phyloP scores from a whole-genome alignment of 2,329 filamentous ascomycete genomes.

The Plectosphaerella sp. region DNA sequence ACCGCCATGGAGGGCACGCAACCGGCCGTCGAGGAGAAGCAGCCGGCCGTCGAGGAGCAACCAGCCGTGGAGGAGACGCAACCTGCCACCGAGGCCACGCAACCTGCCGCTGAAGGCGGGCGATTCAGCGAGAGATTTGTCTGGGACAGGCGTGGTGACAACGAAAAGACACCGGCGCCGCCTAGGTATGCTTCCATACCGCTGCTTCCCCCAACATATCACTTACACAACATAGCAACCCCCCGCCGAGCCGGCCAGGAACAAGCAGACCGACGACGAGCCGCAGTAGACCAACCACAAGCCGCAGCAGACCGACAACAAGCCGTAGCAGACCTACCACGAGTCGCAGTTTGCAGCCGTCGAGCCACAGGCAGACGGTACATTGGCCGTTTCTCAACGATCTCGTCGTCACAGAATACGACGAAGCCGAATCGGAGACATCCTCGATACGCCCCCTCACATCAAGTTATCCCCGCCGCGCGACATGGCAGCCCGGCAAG shows the following conservation, averaged over 20 bases:
- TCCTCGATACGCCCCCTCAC: conserved; percentile 9
- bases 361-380: conserved; percentile 13
- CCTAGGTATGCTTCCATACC: background rate
- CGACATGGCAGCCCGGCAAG: conserved; percentile 12
- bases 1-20: background rate
- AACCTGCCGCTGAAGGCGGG: background rate
- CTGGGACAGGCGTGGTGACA: background rate
- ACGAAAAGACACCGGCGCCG: background rate
- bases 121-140: background rate
- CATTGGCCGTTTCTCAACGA: conserved; percentile 13
- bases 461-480: conserved; percentile 5
- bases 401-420: conserved; percentile 4
- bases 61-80: no score
- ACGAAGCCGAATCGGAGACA: conserved; percentile 8
- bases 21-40: background rate
- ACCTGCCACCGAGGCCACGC: background rate
- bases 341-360: conserved; percentile 3
- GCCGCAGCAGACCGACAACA: no score
- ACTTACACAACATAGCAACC: conserved; percentile 1
- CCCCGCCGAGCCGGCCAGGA: background rate
- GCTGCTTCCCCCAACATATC: background rate
- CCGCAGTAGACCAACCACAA: background rate
- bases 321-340: background rate
- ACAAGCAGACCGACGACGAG: background rate
- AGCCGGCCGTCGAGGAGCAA: no score